Conservation (phyloP, 2,329 filamentous ascomycete species). For the Daldinia sp. region DNA sequence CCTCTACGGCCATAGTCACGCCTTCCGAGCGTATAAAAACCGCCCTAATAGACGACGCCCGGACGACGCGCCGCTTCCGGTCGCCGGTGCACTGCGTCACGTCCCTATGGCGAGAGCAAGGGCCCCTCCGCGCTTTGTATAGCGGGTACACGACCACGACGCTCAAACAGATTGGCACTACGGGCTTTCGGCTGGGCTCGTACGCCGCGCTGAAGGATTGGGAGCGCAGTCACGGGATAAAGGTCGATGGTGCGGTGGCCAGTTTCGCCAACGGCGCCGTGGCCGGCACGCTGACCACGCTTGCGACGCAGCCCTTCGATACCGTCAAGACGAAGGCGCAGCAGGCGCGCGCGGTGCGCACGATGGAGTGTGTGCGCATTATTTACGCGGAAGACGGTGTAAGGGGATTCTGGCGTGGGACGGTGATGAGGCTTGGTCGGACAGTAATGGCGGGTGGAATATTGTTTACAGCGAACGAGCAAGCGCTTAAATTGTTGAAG, state of each 20-base stretch:
- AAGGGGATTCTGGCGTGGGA: conserved; percentile 71
- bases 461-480: conserved; percentile 52
- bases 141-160: conserved; percentile 71
- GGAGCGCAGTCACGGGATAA: conserved; percentile 43
- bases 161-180: conserved; percentile 71
- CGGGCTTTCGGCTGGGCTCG: conserved; percentile 71
- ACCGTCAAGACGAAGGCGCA: conserved; percentile 72
- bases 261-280: conserved; percentile 58
- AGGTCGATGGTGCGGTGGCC: conserved; percentile 50
- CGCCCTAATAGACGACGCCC: conserved; percentile 70
- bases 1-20: conserved; percentile 69
- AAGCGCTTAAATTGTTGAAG: conserved; percentile 48
- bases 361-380: conserved; percentile 64
- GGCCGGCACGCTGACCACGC: conserved; percentile 56
- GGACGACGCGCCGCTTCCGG: conserved; percentile 56
- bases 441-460: conserved; percentile 62
- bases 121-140: conserved; percentile 65
- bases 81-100: conserved; percentile 63
- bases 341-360: conserved; percentile 65
- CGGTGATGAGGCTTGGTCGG: conserved; percentile 71
- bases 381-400: conserved; percentile 69
- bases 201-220: conserved; percentile 73
- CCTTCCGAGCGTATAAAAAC: conserved; percentile 74
- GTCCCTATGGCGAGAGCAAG: conserved; percentile 64
- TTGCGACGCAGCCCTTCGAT: conserved; percentile 71